Conservation (phyloP, 352 stramenopile species). For the Pythium plurisporium region DNA sequence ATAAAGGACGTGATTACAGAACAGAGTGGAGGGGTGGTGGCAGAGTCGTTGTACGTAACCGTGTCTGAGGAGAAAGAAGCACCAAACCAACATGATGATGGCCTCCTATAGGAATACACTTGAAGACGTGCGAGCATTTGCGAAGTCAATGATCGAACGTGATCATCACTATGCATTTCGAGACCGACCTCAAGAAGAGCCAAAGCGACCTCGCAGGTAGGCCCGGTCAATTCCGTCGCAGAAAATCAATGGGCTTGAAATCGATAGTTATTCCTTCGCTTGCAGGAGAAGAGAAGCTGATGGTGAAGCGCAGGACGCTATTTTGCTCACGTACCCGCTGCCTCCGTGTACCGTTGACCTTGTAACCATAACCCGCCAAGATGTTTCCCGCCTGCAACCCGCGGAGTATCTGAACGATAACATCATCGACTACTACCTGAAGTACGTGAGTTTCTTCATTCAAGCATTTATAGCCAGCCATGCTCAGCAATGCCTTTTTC, state of each 20-base stretch:
- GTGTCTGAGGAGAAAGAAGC: no score
- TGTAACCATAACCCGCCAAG: constrained; percentile 63
- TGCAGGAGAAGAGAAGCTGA: constrained; percentile 5
- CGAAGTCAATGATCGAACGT: constrained; percentile 3
- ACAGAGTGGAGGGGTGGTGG: not conserved
- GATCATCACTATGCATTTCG: constrained; percentile 10
- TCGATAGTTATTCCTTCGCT: no score
- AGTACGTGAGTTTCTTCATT: constrained; percentile 36
- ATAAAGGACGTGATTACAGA: constrained; percentile 7
- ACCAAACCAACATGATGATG: no score
- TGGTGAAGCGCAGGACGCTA: constrained; percentile 12
- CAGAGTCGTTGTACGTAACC: constrained; percentile 13
- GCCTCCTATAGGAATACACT: constrained; percentile 3
- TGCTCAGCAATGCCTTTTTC: not conserved
- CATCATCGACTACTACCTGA: constrained; percentile 91
- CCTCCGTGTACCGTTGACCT: constrained; percentile 69
- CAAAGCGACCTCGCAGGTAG: constrained; percentile 7
- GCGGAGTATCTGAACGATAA: constrained; percentile 90
- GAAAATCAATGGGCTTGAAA: no score
- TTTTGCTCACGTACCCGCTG: constrained; percentile 56
- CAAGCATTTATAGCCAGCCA: not conserved
- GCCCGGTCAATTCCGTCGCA: no score
- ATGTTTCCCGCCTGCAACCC: constrained; percentile 55
- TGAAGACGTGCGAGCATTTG: constrained; percentile 8
- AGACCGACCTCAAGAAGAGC: not conserved